Evolutionary conservation across 805 yeast genomes (phyloP).

Genomic region (Clavispora santaluciae): DNA sequence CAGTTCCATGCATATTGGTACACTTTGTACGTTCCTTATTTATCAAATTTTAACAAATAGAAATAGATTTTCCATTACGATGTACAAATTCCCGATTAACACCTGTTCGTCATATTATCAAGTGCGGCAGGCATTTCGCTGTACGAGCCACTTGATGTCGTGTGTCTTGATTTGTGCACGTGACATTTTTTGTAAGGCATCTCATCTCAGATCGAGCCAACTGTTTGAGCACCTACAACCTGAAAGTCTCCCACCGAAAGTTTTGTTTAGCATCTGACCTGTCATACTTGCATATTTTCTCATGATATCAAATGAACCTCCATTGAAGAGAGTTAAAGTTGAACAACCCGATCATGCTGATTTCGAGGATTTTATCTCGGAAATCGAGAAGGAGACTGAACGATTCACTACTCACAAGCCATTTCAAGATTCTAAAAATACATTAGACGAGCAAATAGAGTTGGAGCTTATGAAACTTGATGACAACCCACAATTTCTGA

Average conservation of each 20-base stretch:
- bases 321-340: background rate
- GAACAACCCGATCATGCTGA: background rate
- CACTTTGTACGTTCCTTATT: background rate
- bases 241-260: background rate
- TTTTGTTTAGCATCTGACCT: background rate
- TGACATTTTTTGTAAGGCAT: background rate
- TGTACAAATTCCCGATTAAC: too few species aligned
- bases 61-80: background rate
- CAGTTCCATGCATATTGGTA: background rate
- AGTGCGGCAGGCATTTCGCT: too few species aligned
- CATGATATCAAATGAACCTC: slow-evolving; percentile 1
- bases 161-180: background rate
- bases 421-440: background rate
- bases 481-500: background rate
- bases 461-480: background rate
- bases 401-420: background rate
- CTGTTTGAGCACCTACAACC: background rate
- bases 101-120: too few species aligned
- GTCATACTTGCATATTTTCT: background rate
- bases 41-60: background rate
- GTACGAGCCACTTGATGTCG: too few species aligned
- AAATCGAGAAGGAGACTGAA: slow-evolving; percentile 6
- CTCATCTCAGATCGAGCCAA: background rate
- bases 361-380: slow-evolving; percentile 11
- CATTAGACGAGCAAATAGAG: slow-evolving; percentile 2